Base-by-base conservation (phyloP, 2,329 filamentous ascomycete genomes). In the Fusarium beomiforme region DNA sequence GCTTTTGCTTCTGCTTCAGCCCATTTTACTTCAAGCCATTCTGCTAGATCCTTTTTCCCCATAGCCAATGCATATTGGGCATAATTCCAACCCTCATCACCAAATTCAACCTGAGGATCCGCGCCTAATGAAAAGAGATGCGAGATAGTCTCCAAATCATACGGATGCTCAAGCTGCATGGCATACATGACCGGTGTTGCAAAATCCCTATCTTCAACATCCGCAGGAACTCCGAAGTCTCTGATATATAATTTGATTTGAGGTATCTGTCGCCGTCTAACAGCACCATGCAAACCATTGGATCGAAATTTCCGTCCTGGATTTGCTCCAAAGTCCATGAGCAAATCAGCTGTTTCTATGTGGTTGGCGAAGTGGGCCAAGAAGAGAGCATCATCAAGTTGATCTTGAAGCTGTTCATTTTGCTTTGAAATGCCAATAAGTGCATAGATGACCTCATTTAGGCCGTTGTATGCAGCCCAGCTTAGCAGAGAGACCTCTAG, bases 131-230 rank as follows among this genome's bases (percentile, higher is more conserved):
- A 14, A 34, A 34, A 34, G 33, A 34, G 33, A 16, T 14, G 16
- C 33, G 5, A 4, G 16, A 34, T 34, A 34, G 33, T 34, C 8
- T 34, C 33, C 33, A 12, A 34, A 14, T 34, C 3, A 16, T 34
- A 34, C 16, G 33, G 5, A 14, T 4, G 16, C 13, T 34, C 16
- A 34, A 34, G 33, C 14, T 16, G 14, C 10, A 50, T 50, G 31
- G 46, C 21, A 34, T 50, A 50, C 16, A 50, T 34, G 2, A 50
- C 29, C 7, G 31, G 46, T 9, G n/a, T 50, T 13, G 14, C 16
- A 19, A 0, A 4, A 16, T 21, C 0, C n/a, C 10, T 5, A 33
- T 47, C 26, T 5, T n/a, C 8, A 5, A 17, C 2, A 47, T 47
- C 19, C 3, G 23, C n/a, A 10, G 26, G 13, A 29, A 33, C 44